Evolutionary conservation across 108 stramenopile genomes (phyloP).

Genomic region (Fistulifera pelliculosa): DNA sequence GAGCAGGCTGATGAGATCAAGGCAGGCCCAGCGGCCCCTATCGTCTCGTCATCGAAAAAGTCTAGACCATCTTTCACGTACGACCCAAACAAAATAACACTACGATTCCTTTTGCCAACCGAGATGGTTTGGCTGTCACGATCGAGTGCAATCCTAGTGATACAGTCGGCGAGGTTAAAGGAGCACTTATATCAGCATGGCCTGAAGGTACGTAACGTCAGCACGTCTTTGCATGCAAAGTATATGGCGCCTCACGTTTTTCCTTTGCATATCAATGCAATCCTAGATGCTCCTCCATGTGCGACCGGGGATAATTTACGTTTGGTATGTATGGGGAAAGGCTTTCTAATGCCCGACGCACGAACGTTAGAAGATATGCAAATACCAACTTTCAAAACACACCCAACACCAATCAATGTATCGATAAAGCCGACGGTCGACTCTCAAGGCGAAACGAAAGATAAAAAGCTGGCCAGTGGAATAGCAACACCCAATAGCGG

Average conservation of each 20-base stretch:
- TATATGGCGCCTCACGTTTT: no score
- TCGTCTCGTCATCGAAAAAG: conserved; percentile 26
- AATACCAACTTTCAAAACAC: conserved; percentile 80
- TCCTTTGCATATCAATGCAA: no score
- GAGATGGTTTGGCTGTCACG: conserved; percentile 68
- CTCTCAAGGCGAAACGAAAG: not conserved
- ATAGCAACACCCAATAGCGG: no score
- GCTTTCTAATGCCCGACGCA: conserved; percentile 69
- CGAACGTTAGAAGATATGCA: conserved; percentile 52
- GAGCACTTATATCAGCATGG: conserved; percentile 72
- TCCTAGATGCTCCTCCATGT: conserved; percentile 50
- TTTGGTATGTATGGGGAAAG: conserved; percentile 87
- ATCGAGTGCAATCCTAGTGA: conserved; percentile 64
- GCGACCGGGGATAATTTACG: conserved; percentile 55
- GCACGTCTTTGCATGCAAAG: no score
- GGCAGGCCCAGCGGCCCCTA: conserved; percentile 4
- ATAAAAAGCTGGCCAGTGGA: not conserved
- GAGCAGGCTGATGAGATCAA: not conserved
- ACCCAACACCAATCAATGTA: conserved; percentile 84
- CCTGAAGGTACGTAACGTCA: conserved; percentile 50
- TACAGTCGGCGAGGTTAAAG: conserved; percentile 74
- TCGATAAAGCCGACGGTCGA: conserved; percentile 41
- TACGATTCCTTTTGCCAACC: conserved; percentile 75
- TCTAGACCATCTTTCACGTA: conserved; percentile 43
- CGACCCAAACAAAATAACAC: conserved; percentile 71